Conservation (phyloP, 441 rosid species). For the Erysimum cheiri region DNA sequence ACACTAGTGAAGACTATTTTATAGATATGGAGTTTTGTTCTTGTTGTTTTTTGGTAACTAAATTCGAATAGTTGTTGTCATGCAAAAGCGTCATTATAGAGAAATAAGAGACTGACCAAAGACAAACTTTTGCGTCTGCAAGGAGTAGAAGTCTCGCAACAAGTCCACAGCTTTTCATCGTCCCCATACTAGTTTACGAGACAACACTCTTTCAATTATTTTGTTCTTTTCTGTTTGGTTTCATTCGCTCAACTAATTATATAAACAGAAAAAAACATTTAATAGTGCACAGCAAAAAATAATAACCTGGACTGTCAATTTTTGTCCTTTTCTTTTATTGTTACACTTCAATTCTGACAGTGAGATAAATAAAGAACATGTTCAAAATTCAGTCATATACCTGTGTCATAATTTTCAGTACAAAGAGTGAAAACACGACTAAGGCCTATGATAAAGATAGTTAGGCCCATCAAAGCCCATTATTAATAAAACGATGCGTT, state of each 20-base stretch:
- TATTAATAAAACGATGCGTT: conserved; percentile 2
- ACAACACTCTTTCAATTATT: conserved; percentile 40
- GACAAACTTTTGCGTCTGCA: conserved; percentile 35
- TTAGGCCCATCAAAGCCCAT: conserved; percentile 27
- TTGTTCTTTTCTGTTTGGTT: conserved; percentile 46
- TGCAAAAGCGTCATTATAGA: conserved; percentile 33
- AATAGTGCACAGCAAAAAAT: conserved; percentile 8
- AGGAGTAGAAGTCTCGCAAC: conserved; percentile 33
- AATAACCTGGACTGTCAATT: conserved; percentile 26
- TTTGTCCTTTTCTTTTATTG: conserved; percentile 33
- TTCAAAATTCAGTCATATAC: conserved; percentile 23
- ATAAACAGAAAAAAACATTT: background rate
- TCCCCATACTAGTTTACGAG: conserved; percentile 25
- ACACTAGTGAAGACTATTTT: conserved; percentile 1
- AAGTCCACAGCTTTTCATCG: conserved; percentile 43
- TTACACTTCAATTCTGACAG: conserved; percentile 19
- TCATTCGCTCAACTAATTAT: conserved; percentile 10
- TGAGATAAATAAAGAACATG: conserved; percentile 1
- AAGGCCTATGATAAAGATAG: too few relatives aligned
- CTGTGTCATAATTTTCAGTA: background rate
- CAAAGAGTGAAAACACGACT: background rate
- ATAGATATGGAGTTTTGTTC: conserved; percentile 13
- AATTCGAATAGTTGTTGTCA: conserved; percentile 30
- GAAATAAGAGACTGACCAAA: conserved; percentile 40
- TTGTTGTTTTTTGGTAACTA: conserved; percentile 27